A percentile compares a stretch with the other conserved stretches of the same genome.
Conservation (phyloP, 208 protist genomes). For the Leishmania major region DNA sequence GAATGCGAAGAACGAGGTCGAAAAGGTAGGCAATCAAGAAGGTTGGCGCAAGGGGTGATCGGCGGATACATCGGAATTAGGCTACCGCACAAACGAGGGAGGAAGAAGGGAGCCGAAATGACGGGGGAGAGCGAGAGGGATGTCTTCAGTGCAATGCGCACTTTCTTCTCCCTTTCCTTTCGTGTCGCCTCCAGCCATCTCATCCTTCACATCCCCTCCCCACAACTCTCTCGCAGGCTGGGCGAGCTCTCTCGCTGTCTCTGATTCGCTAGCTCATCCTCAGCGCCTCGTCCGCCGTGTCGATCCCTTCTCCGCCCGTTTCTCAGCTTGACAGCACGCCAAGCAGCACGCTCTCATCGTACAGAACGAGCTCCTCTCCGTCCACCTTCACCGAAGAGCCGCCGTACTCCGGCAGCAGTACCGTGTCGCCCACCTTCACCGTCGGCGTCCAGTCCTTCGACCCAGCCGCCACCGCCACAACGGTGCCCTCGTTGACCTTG, state of each 20-base stretch:
- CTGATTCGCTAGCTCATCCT: not conserved
- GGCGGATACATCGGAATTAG: not conserved
- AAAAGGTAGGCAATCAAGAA: not conserved
- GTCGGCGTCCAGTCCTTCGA: constrained; percentile 92
- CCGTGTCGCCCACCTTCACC: constrained; percentile 89
- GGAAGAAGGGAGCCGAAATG: not conserved
- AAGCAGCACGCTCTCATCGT: constrained; percentile 87
- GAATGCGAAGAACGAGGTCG: not conserved
- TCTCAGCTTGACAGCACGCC: constrained; percentile 79
- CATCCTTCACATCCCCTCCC: constrained; percentile 3
- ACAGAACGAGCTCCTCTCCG: constrained; percentile 93
- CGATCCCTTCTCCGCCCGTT: not conserved
- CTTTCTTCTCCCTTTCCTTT: not conserved
- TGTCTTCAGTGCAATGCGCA: not conserved
- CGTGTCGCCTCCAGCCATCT: not conserved
- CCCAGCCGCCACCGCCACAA: constrained; percentile 87
- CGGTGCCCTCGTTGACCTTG: constrained; percentile 93
- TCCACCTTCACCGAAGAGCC: constrained; percentile 90
- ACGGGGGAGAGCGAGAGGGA: not conserved
- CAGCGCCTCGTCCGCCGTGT: not conserved
- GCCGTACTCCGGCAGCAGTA: constrained; percentile 92
- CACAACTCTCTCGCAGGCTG: not conserved
- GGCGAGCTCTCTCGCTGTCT: not conserved
- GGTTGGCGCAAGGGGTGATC: not conserved
- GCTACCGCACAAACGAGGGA: not conserved